Evolutionary conservation across 2,329 filamentous ascomycete species (phyloP).

Genomic region (Allantophomopsis lycopodina): DNA sequence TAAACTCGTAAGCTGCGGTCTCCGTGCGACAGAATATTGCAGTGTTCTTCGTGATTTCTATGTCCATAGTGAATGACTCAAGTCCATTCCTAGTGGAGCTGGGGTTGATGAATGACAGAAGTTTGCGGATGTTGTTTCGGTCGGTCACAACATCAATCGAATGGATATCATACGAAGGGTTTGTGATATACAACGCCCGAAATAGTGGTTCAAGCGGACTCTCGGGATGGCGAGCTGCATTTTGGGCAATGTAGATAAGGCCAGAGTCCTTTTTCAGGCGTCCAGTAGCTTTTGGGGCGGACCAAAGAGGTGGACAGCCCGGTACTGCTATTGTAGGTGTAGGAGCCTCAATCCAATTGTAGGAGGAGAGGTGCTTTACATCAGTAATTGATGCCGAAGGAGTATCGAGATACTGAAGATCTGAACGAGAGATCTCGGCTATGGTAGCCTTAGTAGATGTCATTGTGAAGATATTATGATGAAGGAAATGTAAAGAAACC

Average conservation of each 20-base stretch:
- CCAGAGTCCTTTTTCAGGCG: conserved; percentile 24
- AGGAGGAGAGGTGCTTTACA: too few species aligned
- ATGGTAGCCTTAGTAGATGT: too few species aligned
- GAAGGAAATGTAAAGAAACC: too few species aligned
- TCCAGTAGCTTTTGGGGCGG: conserved; percentile 11
- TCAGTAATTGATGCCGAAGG: too few species aligned
- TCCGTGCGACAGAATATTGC: conserved; percentile 24
- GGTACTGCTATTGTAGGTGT: conserved; percentile 19
- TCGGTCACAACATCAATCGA: conserved; percentile 27
- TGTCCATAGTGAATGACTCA: conserved; percentile 25
- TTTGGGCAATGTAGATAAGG: conserved; percentile 27
- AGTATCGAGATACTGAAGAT: too few species aligned
- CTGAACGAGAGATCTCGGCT: too few species aligned
- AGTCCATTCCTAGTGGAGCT: conserved; percentile 8
- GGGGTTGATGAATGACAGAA: conserved; percentile 18
- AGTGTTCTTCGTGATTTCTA: conserved; percentile 24
- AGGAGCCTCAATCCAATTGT: too few species aligned
- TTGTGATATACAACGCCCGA: conserved; percentile 22
- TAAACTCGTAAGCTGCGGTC: conserved; percentile 12
- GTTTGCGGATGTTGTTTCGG: conserved; percentile 32
- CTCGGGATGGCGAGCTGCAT: conserved; percentile 18
- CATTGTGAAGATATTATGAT: too few species aligned
- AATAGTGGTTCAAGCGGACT: conserved; percentile 32
- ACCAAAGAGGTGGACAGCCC: conserved; percentile 26
- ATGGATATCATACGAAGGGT: conserved; percentile 18